A percentile compares a stretch with the other conserved stretches of the same genome.
Evolutionary conservation across 768 basidiomycete genomes (phyloP).

Genomic region (Leccinellum albellum): DNA sequence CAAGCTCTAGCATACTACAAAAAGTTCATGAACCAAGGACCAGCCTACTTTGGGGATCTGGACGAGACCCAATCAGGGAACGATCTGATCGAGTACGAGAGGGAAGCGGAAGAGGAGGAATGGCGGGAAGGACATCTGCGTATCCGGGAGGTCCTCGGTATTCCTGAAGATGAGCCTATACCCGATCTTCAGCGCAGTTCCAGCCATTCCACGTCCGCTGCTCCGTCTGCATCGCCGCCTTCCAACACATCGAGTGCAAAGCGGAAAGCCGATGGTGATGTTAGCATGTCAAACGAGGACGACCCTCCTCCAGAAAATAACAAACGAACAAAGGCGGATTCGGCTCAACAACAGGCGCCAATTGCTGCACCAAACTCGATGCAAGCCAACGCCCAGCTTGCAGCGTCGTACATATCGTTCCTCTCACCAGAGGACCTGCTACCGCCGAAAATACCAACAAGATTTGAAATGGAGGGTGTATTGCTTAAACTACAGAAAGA

Average conservation of each 20-base stretch:
- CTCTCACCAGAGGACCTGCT: slow-evolving; percentile 68
- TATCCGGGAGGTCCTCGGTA: slow-evolving; percentile 49
- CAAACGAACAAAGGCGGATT: slow-evolving; percentile 30
- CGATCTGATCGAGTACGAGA: slow-evolving; percentile 68
- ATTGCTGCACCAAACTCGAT: slow-evolving; percentile 13
- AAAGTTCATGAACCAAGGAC: slow-evolving; percentile 85
- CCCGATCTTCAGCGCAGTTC: slow-evolving; percentile 46
- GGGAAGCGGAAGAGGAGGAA: slow-evolving; percentile 66
- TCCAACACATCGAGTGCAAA: slow-evolving; percentile 37
- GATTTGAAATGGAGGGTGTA: slow-evolving; percentile 74
- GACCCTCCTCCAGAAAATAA: slow-evolving; percentile 23
- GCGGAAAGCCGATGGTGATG: slow-evolving; percentile 51
- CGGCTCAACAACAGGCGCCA: slow-evolving; percentile 3
- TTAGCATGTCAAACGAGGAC: slow-evolving; percentile 30
- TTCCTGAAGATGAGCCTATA: slow-evolving; percentile 48
- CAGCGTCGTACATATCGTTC: slow-evolving; percentile 69
- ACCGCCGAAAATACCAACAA: slow-evolving; percentile 71
- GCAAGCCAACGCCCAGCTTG: slow-evolving; percentile 46
- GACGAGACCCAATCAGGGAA: slow-evolving; percentile 64
- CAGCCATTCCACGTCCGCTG: not conserved
- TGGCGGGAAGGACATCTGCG: slow-evolving; percentile 61
- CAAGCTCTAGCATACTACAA: slow-evolving; percentile 72
- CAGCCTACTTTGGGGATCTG: slow-evolving; percentile 85
- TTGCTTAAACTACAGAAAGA: slow-evolving; percentile 76
- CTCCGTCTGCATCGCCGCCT: slow-evolving; percentile 21